Evolutionary conservation across 2,329 filamentous ascomycete genomes (phyloP), one percentile per base, ranked within the genome.

Genomic region (Monosporascus sp.): DNA sequence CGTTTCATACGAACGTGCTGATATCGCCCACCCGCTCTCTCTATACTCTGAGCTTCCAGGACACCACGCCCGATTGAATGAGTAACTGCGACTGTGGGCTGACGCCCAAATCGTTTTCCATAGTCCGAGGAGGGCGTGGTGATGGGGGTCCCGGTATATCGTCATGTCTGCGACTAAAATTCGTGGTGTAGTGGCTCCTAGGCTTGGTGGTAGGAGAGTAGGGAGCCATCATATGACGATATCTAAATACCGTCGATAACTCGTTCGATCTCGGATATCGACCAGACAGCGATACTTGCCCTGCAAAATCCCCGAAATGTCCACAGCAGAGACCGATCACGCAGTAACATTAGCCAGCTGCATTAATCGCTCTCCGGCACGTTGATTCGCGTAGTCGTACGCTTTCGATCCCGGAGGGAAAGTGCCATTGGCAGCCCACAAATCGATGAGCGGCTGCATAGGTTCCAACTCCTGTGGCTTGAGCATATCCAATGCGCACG

Each of bases 361-460:
- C 62, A 86, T 70, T 49, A 87, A 69, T 31, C 77, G 75, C 66
- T 86, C 79, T 38, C 83, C 83, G 37, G 78, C 82, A 54, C 76
- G 75, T 45, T 85, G 67, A 65, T 86, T 86, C 56, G 83, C 82
- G 61, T 82, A 84, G 56, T 83, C 80, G 64, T 85, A 86, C 2
- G 82, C 83, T 71, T 83, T 86, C 43, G 82, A 86, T 57, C 89
- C 88, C 14, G 84, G 82, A 2, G 91, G 91, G 62, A 97, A 88
- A 25, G 92, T 89, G 54, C 92, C 91, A 67, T 93, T 93, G 57
- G 87, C 87, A 25, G 91, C 86, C 87, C 92, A 97, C 48, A 97
- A 80, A 65, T 97, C 91, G 62, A 97, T 89, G 62, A 97, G 74
- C 25, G 90, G 90, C 75, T 95, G 90, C 90, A 97, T 96, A 22